Evolutionary conservation across 2,329 filamentous ascomycete species (phyloP).

Genomic region (Nothophaeocryptopus gaeumannii): DNA sequence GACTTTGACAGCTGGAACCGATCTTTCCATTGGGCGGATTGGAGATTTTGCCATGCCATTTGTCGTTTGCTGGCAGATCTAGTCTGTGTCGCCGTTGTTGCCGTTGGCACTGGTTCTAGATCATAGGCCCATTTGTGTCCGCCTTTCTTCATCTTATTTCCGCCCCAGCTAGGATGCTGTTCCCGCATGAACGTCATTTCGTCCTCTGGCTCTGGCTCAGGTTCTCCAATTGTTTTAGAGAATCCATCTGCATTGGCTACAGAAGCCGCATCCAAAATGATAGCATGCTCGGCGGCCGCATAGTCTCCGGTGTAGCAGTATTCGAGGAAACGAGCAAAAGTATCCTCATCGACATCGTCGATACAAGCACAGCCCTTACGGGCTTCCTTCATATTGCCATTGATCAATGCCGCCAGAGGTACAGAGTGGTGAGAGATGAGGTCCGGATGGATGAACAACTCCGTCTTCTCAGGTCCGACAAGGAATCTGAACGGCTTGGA

Average conservation of each 20-base stretch:
- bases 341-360: conserved; percentile 6
- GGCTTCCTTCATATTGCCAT: conserved; percentile 2
- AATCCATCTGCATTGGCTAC: neutral
- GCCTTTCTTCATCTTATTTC: too few relatives aligned
- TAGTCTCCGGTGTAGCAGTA: conserved; percentile 18
- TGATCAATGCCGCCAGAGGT: neutral
- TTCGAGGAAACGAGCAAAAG: conserved; percentile 13
- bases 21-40: neutral
- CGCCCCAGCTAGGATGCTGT: too few relatives aligned
- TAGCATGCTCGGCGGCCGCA: conserved; percentile 4
- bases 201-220: too few relatives aligned
- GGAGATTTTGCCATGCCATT: conserved; percentile 1
- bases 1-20: neutral
- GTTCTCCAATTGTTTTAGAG: too few relatives aligned
- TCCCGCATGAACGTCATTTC: too few relatives aligned
- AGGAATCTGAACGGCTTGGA: conserved; percentile 7
- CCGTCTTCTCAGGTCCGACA: neutral
- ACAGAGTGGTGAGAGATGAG: neutral
- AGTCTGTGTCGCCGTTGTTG: neutral
- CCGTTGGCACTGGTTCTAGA: too few relatives aligned
- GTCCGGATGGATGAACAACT: conserved; percentile 4
- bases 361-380: neutral
- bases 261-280: neutral
- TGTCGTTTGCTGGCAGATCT: neutral
- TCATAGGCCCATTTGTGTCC: too few relatives aligned